phyloP scores from a whole-genome alignment of 169 alveolate species.

The Cyclospora cayetanensis region DNA sequence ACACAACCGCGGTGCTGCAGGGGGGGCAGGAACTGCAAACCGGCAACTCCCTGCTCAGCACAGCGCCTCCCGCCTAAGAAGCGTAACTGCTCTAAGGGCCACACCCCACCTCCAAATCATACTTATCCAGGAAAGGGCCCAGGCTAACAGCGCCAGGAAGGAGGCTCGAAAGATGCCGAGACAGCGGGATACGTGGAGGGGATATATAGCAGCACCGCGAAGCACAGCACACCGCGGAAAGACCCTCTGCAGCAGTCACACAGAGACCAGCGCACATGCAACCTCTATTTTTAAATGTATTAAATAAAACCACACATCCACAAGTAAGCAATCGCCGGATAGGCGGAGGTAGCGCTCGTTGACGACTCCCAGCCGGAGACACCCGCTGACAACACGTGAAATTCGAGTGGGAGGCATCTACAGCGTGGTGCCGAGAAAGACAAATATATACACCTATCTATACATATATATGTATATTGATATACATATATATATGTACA shows the following conservation, averaged over 20 bases:
- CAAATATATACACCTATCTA: not conserved
- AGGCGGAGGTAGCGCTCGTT: not conserved
- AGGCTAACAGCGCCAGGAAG: not conserved
- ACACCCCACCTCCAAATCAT: not conserved
- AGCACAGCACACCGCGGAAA: not conserved
- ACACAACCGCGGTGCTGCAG: too few relatives aligned
- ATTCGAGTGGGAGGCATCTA: not conserved
- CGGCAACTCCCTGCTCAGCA: too few relatives aligned
- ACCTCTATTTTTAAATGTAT: not conserved
- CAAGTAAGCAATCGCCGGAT: not conserved
- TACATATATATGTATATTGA: too few relatives aligned
- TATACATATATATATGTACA: not conserved
- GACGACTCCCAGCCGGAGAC: too few relatives aligned
- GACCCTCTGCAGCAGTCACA: conserved; percentile 11
- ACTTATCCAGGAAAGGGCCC: not conserved
- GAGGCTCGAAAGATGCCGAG: not conserved
- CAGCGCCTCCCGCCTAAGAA: too few relatives aligned
- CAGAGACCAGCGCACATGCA: not conserved
- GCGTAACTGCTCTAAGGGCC: too few relatives aligned
- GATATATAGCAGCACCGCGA: not conserved
- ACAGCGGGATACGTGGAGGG: not conserved
- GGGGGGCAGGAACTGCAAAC: too few relatives aligned
- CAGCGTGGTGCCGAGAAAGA: not conserved
- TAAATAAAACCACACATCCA: not conserved
- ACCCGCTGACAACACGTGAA: too few relatives aligned